These are phyloP conservation scores for Mesembryanthemum crystallinum DNA, from an alignment of 148 eudicot genomes.

Conservation along the genomic window DNA sequence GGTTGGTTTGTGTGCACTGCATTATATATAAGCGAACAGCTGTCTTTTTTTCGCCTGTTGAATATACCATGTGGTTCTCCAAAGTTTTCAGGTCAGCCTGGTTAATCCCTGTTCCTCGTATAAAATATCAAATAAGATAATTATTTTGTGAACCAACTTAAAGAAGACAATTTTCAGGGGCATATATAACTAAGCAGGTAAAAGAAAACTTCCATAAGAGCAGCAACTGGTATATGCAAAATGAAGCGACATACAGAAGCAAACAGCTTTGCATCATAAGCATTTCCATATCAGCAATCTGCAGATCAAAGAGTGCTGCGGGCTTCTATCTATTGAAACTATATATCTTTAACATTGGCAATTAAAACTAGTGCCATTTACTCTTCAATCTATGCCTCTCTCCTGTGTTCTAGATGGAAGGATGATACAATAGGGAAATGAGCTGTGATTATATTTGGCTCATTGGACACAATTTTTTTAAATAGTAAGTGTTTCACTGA, in stretches of 20 bases:
- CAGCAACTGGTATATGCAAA: not conserved
- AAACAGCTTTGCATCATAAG: not conserved
- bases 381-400: not conserved
- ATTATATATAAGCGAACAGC: slow-evolving; percentile 65
- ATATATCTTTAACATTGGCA: not conserved
- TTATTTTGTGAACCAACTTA: not conserved
- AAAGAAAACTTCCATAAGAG: not conserved
- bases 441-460: too few species aligned
- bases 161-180: not conserved
- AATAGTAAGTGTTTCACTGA: too few species aligned
- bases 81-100: slow-evolving; percentile 45
- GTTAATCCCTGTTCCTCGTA: slow-evolving; percentile 46
- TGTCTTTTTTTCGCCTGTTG: slow-evolving; percentile 61
- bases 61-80: slow-evolving; percentile 67
- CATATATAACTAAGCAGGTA: not conserved
- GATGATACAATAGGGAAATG: too few species aligned
- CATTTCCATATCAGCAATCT: not conserved
- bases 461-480: too few species aligned
- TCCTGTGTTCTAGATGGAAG: too few species aligned
- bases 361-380: not conserved
- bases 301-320: not conserved
- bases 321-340: not conserved
- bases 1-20: slow-evolving; percentile 42
- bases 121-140: slow-evolving; percentile 6
- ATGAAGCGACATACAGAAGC: not conserved